Evolutionary conservation across 2,329 filamentous ascomycete genomes (phyloP).

Genomic region (Diaporthe sp.): DNA sequence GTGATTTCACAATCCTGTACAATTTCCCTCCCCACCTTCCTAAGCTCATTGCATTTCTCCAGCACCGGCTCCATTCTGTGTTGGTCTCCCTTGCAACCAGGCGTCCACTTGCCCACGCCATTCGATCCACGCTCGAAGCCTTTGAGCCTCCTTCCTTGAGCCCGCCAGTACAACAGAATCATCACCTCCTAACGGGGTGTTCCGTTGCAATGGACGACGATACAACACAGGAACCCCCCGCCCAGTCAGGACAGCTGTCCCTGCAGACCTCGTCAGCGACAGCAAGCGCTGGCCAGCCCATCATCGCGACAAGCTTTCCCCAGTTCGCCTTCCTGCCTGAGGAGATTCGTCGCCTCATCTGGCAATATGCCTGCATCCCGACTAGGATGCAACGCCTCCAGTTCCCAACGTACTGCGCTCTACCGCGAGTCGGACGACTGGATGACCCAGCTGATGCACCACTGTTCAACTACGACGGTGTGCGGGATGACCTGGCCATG

Average conservation of each 20-base stretch:
- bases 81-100: not conserved
- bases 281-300: not conserved
- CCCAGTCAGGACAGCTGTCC: not conserved
- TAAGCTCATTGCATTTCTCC: not conserved
- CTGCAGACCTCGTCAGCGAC: not conserved
- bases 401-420: not conserved
- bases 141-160: not conserved
- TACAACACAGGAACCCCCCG: not conserved
- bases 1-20: too few relatives aligned
- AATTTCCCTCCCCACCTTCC: not conserved
- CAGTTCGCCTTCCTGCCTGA: not conserved
- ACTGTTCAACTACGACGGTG: not conserved
- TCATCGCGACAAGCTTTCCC: not conserved
- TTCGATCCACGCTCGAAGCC: not conserved
- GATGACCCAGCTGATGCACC: not conserved
- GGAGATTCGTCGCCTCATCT: not conserved
- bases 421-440: not conserved
- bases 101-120: not conserved
- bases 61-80: not conserved
- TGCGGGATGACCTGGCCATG: not conserved
- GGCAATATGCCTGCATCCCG: not conserved
- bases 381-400: not conserved
- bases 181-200: fast-evolving
- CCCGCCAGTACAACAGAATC: not conserved
- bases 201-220: not conserved